Conservation (phyloP, 768 basidiomycete genomes). For the Termitomyces titanicus region DNA sequence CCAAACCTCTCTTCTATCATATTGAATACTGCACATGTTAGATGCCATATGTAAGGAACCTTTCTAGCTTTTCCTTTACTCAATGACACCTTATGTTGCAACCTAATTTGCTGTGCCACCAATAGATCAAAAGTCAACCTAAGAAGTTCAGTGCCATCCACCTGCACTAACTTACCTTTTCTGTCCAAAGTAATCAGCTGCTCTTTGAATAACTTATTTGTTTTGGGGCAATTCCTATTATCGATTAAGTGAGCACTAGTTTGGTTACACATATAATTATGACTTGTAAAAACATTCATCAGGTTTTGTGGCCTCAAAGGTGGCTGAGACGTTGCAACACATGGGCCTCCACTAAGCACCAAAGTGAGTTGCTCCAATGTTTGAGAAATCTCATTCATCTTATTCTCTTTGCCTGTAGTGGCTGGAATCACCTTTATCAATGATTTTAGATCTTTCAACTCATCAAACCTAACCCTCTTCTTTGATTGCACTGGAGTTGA, state of each 20-base stretch:
- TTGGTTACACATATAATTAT: conserved; percentile 8
- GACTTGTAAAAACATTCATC: neutral
- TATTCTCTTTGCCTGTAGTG: no score
- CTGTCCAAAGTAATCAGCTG: neutral
- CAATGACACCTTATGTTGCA: neutral
- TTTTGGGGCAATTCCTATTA: conserved; percentile 9
- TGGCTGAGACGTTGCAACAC: no score
- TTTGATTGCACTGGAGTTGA: neutral
- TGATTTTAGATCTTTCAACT: no score
- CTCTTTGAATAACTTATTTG: neutral
- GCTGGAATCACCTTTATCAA: no score
- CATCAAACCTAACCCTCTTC: no score
- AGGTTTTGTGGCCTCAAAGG: no score
- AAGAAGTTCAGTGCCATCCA: conserved; percentile 10
- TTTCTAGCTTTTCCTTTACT: conserved; percentile 8
- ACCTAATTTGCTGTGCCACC: no score
- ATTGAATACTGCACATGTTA: conserved; percentile 1
- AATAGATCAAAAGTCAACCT: no score
- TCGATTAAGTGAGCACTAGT: conserved; percentile 5
- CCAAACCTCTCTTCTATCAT: conserved; percentile 1
- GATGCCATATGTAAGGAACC: conserved; percentile 6
- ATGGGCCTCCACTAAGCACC: no score
- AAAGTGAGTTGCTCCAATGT: no score
- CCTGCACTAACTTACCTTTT: neutral
- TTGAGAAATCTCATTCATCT: no score